These are phyloP conservation scores for Gossypium trilobum DNA, from an alignment of 441 rosid species.

Conservation along the genomic window DNA sequence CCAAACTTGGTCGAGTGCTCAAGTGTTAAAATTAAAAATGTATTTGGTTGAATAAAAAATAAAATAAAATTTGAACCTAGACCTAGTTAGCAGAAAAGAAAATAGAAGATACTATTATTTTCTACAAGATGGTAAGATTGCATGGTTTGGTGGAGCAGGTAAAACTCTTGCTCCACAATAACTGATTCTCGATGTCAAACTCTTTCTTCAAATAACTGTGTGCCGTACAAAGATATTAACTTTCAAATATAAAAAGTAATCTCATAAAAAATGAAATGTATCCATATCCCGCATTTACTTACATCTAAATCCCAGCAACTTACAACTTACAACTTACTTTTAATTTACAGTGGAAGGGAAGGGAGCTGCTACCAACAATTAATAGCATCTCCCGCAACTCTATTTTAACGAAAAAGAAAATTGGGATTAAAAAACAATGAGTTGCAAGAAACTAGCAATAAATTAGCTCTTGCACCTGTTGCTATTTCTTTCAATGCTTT, in stretches of 20 bases:
- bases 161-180: too few relatives aligned
- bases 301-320: background rate
- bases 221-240: too few relatives aligned
- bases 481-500: background rate
- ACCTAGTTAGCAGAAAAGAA: too few relatives aligned
- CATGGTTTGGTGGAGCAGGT: too few relatives aligned
- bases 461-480: background rate
- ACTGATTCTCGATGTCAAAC: too few relatives aligned
- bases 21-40: too few relatives aligned
- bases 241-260: background rate
- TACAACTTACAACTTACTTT: background rate
- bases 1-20: too few relatives aligned
- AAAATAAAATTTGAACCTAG: too few relatives aligned
- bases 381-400: constrained; percentile 18
- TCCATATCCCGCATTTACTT: background rate
- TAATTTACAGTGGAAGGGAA: constrained; percentile 27
- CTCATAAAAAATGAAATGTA: background rate
- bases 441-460: constrained; percentile 15
- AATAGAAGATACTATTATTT: too few relatives aligned
- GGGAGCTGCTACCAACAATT: constrained; percentile 10
- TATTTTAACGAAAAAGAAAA: background rate
- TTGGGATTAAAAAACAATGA: background rate
- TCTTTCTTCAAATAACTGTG: too few relatives aligned
- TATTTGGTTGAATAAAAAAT: too few relatives aligned
- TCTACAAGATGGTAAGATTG: too few relatives aligned